These are phyloP conservation scores for Botrytis pseudocinerea DNA, from an alignment of 2,329 filamentous ascomycete species.

Conservation along the genomic window DNA sequence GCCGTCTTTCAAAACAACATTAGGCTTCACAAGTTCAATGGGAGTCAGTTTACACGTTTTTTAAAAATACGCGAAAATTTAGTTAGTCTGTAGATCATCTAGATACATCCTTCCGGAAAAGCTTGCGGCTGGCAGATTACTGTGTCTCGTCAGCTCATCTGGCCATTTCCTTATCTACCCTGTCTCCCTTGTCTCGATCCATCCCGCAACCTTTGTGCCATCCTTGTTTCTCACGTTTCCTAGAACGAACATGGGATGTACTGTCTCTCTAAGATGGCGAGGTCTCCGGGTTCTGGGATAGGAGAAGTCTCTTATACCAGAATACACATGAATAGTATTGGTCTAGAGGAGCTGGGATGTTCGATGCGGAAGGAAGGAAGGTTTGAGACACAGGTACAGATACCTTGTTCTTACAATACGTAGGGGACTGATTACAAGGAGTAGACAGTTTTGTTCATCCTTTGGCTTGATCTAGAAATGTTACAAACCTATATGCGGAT, in stretches of 20 bases:
- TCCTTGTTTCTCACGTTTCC: constrained; percentile 12
- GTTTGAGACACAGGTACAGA: not conserved
- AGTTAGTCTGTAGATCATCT: not conserved
- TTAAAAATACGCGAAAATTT: not conserved
- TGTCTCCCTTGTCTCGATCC: not conserved
- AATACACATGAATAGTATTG: not conserved
- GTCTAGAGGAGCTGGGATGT: not conserved
- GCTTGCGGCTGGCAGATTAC: not conserved
- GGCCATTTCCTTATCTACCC: not conserved
- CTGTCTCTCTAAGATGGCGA: not conserved
- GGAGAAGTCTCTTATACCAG: not conserved
- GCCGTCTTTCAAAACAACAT: constrained; percentile 9
- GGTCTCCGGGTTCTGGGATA: not conserved
- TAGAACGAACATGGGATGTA: not conserved
- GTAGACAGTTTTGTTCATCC: not conserved
- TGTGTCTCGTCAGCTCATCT: not conserved
- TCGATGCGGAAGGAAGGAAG: not conserved
- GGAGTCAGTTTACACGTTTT: not conserved
- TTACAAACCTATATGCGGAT: constrained; percentile 17
- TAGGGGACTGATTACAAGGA: not conserved
- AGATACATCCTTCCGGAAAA: not conserved
- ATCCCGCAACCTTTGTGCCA: constrained; percentile 1
- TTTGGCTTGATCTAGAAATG: constrained; percentile 2
- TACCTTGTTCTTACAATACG: constrained; percentile 2
- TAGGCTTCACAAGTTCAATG: not conserved